Base-by-base conservation (phyloP, 306 rosid genomes). In the Trifolium dubium region DNA sequence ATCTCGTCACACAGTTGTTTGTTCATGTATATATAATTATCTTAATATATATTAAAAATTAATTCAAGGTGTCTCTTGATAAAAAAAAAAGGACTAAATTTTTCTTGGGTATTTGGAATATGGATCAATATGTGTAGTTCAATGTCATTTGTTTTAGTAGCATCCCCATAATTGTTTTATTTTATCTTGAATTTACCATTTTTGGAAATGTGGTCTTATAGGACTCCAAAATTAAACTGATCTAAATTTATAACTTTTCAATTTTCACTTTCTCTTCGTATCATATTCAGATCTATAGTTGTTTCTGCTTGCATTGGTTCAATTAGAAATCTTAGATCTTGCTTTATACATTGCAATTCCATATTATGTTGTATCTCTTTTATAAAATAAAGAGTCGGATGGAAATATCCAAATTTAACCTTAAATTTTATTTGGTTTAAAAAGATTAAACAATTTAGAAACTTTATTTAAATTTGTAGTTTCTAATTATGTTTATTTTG, bases 91-190 rank as follows among this genome's bases (percentile, higher is more conserved):
- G n/a, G 23, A 23, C 30, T 14, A 63, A 78, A 70, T 14, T 54
- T 49, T 46, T 9, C 17, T 5, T 80, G 80, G 70, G 71, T 79
- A 62, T 28, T 75, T 14, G 15, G 23, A 50, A 79, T 37, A 59
- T 78, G 65, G 29, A 60, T 79, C 71, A 70, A 74, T 83, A 72
- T 63, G 11, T 84, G 70, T 84, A 86, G 97, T 89, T 86, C 91
- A 86, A 76, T 75, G 78, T 74, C 73, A 64, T 79, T 81, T 65
- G 12, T 58, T 56, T 56, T 56, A 23, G 62, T 59, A 12, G 30
- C 15, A 59, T 29, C 23, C 23, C 44, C 37, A 1, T 23, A 0
- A 7, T 31, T 35, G 66, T 35, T 37, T 13, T 49, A 30, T 81
- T 73, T 76, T 80, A 80, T 78, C 72, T 78, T 37, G 56, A 73